A percentile compares a stretch with the other conserved stretches of the same genome.
These are phyloP conservation scores for Mycosarcoma mackinlayi DNA, from an alignment of 1,284 basidiomycete genomes.

Conservation along the genomic window DNA sequence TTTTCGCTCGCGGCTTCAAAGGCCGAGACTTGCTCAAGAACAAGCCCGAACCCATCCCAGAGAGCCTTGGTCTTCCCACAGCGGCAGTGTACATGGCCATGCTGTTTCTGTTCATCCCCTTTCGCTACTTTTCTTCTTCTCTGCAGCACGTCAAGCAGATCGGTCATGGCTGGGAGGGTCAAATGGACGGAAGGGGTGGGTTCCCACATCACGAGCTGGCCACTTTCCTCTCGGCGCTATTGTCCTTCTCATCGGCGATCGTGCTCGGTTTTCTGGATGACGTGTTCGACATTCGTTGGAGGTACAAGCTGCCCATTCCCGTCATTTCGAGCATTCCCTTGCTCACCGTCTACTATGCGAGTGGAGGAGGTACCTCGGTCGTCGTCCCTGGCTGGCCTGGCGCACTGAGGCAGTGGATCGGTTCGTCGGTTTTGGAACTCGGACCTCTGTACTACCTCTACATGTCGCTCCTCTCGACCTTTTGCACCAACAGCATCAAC, in stretches of 20 bases:
- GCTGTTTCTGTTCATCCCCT: slow-evolving; percentile 70
- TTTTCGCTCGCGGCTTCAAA: slow-evolving; percentile 55
- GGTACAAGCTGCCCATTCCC: slow-evolving; percentile 94
- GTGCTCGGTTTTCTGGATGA: slow-evolving; percentile 96
- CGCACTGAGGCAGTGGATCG: slow-evolving; percentile 57
- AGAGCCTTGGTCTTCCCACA: slow-evolving; percentile 89
- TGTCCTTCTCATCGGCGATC: slow-evolving; percentile 90
- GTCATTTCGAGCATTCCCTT: slow-evolving; percentile 94
- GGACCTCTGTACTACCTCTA: slow-evolving; percentile 96
- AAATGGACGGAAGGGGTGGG: slow-evolving; percentile 70
- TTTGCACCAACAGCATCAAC: slow-evolving; percentile 98
- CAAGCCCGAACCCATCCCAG: slow-evolving; percentile 75
- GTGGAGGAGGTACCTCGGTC: slow-evolving; percentile 90
- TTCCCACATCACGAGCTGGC: slow-evolving; percentile 93
- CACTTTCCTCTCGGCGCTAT: slow-evolving; percentile 88
- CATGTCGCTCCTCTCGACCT: slow-evolving; percentile 94
- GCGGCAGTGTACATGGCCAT: slow-evolving; percentile 87
- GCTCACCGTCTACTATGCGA: slow-evolving; percentile 94
- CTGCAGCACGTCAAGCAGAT: slow-evolving; percentile 21
- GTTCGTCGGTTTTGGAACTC: slow-evolving; percentile 87
- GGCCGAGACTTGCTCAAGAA: slow-evolving; percentile 64
- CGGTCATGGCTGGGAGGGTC: slow-evolving; percentile 49
- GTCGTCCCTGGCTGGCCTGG: slow-evolving; percentile 78
- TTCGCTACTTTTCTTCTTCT: slow-evolving; percentile 59
- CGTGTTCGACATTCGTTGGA: slow-evolving; percentile 97